These are phyloP conservation scores for Capsicum chinense DNA, from an alignment of 257 asterid species.

Conservation along the genomic window DNA sequence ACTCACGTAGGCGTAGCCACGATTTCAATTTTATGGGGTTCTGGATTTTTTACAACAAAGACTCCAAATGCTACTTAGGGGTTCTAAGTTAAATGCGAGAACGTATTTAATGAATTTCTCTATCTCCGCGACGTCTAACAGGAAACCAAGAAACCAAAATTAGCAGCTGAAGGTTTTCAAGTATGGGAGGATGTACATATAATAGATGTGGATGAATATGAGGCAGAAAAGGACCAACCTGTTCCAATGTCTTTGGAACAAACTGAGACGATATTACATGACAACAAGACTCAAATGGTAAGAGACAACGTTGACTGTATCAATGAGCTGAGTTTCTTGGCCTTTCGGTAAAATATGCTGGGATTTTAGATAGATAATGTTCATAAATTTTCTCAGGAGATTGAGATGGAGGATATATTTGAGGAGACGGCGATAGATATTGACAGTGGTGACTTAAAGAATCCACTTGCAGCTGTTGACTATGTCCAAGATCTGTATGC, in stretches of 20 bases:
- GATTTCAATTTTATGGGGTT: not conserved
- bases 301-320: not conserved
- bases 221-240: slow-evolving; percentile 55
- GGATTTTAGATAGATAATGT: not conserved
- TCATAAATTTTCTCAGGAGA: slow-evolving; percentile 50
- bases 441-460: slow-evolving; percentile 63
- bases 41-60: not conserved
- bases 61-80: not conserved
- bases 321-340: not conserved
- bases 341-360: too few relatives aligned
- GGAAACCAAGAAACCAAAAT: slow-evolving; percentile 48
- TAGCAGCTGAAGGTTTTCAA: slow-evolving; percentile 35
- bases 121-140: slow-evolving; percentile 23
- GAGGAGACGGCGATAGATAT: slow-evolving; percentile 73
- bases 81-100: not conserved
- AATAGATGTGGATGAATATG: slow-evolving; percentile 54
- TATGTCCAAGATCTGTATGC: slow-evolving; percentile 77
- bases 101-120: not conserved
- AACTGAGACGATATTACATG: slow-evolving; percentile 48
- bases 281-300: slow-evolving; percentile 57
- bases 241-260: slow-evolving; percentile 78
- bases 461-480: slow-evolving; percentile 73
- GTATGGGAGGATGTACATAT: slow-evolving; percentile 56
- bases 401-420: slow-evolving; percentile 87
- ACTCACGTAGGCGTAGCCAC: not conserved